These are phyloP conservation scores for Camillea tinctor DNA, from an alignment of 2,329 filamentous ascomycete genomes.

Conservation along the genomic window DNA sequence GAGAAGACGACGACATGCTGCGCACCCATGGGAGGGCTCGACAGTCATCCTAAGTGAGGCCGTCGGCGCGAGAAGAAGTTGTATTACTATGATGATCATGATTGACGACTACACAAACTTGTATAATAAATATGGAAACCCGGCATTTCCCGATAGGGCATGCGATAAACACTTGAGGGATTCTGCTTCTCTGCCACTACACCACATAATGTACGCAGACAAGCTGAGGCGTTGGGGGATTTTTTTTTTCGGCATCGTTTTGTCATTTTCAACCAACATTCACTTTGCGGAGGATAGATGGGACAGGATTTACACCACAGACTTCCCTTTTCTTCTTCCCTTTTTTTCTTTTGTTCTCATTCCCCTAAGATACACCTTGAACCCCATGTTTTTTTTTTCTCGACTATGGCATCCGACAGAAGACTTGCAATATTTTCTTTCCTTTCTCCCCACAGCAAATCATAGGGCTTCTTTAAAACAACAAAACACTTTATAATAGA, in stretches of 20 bases:
- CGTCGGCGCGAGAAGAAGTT: neutral
- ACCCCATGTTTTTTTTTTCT: neutral
- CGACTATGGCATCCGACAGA: neutral
- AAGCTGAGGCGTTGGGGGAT: neutral
- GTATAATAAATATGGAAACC: slow-evolving; percentile 2
- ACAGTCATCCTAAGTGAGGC: slow-evolving; percentile 1
- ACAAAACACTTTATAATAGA: neutral
- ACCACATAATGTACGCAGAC: neutral
- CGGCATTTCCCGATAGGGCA: neutral
- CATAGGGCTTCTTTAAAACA: neutral
- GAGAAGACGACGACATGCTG: slow-evolving; percentile 39
- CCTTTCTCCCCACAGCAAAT: neutral
- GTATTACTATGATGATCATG: neutral
- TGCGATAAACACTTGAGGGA: neutral
- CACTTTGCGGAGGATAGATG: neutral
- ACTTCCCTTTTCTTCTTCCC: no score
- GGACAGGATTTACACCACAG: neutral
- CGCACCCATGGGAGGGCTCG: slow-evolving; percentile 30
- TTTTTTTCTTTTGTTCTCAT: neutral
- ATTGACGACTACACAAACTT: slow-evolving; percentile 4
- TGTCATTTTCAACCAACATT: neutral
- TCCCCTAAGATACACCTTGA: neutral
- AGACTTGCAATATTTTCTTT: neutral
- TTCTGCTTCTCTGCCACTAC: neutral
- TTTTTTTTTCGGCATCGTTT: neutral